phyloP scores from a whole-genome alignment of 73 alveolate genomes.

The Tetrahymena malaccensis region DNA sequence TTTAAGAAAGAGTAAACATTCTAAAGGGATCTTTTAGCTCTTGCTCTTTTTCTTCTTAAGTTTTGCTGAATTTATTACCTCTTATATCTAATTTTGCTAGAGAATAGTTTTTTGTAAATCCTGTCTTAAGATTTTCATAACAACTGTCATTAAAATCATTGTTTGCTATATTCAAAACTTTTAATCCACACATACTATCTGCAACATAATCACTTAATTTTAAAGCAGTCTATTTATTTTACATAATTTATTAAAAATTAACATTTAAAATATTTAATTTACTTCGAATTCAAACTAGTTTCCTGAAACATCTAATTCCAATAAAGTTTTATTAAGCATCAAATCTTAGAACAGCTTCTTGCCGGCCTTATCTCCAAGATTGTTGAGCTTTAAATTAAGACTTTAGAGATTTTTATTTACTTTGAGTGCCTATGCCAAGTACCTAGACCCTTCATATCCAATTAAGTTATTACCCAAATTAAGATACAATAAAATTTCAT shows the following conservation, averaged over 20 bases:
- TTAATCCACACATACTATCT: slow-evolving; percentile 46
- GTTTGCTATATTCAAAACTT: slow-evolving; percentile 42
- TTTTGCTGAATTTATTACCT: slow-evolving; percentile 43
- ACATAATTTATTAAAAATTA: slow-evolving; percentile 5
- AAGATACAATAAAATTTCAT: slow-evolving; percentile 54
- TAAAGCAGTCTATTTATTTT: slow-evolving; percentile 24
- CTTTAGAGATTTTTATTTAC: slow-evolving; percentile 53
- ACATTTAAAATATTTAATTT: slow-evolving; percentile 32
- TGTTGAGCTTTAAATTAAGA: slow-evolving; percentile 54
- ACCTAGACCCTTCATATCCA: slow-evolving; percentile 77
- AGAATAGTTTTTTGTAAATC: slow-evolving; percentile 38
- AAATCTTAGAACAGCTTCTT: slow-evolving; percentile 61
- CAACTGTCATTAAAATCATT: slow-evolving; percentile 45
- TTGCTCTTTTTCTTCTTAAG: not conserved
- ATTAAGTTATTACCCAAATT: slow-evolving; percentile 68
- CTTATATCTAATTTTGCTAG: slow-evolving; percentile 59
- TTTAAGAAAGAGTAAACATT: not conserved
- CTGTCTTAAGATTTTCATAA: slow-evolving; percentile 44
- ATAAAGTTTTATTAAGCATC: slow-evolving; percentile 43
- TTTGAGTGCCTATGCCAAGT: slow-evolving; percentile 63
- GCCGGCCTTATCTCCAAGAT: slow-evolving; percentile 81
- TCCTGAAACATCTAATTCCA: slow-evolving; percentile 52
- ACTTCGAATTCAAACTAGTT: slow-evolving; percentile 50
- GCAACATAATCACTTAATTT: slow-evolving; percentile 18
- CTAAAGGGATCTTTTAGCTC: not conserved